Conservation (phyloP, 805 yeast species). For the Candida taoyuanica region DNA sequence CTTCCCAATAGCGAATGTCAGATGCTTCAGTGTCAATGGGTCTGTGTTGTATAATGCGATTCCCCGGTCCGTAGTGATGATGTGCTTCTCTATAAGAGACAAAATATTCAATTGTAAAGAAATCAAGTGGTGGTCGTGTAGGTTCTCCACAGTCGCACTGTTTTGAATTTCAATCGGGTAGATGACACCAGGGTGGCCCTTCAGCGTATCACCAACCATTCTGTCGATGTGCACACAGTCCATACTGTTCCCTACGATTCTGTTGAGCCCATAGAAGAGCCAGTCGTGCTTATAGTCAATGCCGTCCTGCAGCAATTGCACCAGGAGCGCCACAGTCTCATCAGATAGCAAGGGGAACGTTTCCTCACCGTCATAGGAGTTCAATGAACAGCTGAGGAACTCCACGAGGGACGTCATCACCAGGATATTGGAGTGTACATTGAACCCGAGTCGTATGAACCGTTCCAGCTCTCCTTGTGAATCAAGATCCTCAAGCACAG, state of each 20-base stretch:
- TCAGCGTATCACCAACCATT: constrained; percentile 32
- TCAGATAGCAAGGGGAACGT: constrained; percentile 12
- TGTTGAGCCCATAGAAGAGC: constrained; percentile 49
- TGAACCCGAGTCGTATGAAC: constrained; percentile 38
- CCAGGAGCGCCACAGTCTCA: constrained; percentile 27
- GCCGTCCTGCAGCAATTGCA: constrained; percentile 38
- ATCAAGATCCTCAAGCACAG: constrained; percentile 2
- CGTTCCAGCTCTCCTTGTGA: constrained; percentile 23
- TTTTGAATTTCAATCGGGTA: constrained; percentile 11
- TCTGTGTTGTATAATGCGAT: constrained; percentile 20
- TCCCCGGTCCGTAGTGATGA: constrained; percentile 20
- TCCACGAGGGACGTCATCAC: constrained; percentile 50
- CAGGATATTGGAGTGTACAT: constrained; percentile 47
- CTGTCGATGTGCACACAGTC: constrained; percentile 39
- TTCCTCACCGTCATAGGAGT: constrained; percentile 16
- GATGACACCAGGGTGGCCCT: constrained; percentile 15
- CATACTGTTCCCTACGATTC: constrained; percentile 47
- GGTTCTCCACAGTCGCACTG: constrained; percentile 31
- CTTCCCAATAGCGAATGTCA: constrained; percentile 25
- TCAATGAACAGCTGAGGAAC: constrained; percentile 42
- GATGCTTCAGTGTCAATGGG: constrained; percentile 20
- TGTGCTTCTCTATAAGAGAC: constrained; percentile 42
- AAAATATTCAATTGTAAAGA: constrained; percentile 42
- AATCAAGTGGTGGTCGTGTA: constrained; percentile 42
- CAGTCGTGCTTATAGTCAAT: constrained; percentile 37